Percentiles rank a stretch among this genome's conserved stretches.
Evolutionary conservation across 768 basidiomycete genomes (phyloP).

Genomic region (Stropharia rugosoannulata): DNA sequence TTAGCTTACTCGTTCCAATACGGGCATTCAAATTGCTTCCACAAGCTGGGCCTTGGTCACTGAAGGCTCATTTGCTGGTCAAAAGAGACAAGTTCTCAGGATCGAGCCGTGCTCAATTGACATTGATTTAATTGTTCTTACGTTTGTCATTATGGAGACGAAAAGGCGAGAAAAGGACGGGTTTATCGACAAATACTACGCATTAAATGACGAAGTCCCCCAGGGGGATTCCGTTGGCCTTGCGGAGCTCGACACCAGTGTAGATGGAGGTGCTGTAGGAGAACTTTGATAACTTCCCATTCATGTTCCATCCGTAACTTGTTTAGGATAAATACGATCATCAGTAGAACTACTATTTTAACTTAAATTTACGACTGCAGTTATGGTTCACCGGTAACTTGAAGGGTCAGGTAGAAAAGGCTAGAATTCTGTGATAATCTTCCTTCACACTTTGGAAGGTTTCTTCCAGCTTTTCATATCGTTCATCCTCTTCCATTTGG

Average conservation of each 20-base stretch:
- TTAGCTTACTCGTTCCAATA: slow-evolving; percentile 38
- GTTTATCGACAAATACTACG: slow-evolving; percentile 13
- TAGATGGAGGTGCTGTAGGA: slow-evolving; percentile 11
- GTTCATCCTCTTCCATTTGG: slow-evolving; percentile 85
- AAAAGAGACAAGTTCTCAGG: slow-evolving; percentile 43
- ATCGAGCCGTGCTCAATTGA: slow-evolving; percentile 49
- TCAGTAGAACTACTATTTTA: not conserved
- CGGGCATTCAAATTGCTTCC: slow-evolving; percentile 41
- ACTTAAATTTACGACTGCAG: not conserved
- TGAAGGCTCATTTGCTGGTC: slow-evolving; percentile 48
- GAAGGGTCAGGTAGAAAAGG: slow-evolving; percentile 33
- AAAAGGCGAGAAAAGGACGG: slow-evolving; percentile 43
- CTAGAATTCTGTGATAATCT: slow-evolving; percentile 83
- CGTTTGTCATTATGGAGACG: slow-evolving; percentile 57
- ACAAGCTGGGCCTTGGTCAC: slow-evolving; percentile 30
- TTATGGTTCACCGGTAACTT: not conserved
- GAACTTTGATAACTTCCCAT: slow-evolving; percentile 11
- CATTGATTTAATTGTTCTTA: slow-evolving; percentile 51
- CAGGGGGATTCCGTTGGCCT: slow-evolving; percentile 36
- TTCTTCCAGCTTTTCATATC: slow-evolving; percentile 87
- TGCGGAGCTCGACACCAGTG: slow-evolving; percentile 19
- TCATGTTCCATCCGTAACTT: not conserved
- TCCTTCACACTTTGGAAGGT: slow-evolving; percentile 86
- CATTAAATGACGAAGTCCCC: slow-evolving; percentile 34
- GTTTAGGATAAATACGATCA: not conserved